phyloP scores from a whole-genome alignment of 1,139 yeast genomes.

The Blastobotrys proliferans region DNA sequence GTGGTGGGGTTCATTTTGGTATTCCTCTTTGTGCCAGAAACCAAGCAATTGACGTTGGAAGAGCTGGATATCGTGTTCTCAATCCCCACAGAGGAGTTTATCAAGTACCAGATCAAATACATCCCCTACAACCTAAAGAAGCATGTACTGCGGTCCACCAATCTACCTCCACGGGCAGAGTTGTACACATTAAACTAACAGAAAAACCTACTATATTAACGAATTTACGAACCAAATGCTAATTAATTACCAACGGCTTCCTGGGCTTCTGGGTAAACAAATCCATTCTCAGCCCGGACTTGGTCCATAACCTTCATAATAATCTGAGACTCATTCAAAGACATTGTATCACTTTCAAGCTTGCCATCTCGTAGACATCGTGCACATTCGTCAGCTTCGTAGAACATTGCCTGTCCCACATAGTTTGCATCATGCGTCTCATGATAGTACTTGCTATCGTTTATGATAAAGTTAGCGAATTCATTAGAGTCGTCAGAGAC shows the following conservation, averaged over 20 bases:
- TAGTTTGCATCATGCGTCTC: constrained; percentile 21
- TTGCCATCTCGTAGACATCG: constrained; percentile 40
- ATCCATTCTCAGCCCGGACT: constrained; percentile 41
- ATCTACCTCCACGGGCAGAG: constrained; percentile 23
- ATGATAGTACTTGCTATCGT: constrained; percentile 9
- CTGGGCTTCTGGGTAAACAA: constrained; percentile 42
- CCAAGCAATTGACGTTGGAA: constrained; percentile 55
- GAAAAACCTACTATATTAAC: neutral
- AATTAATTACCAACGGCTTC: constrained; percentile 22
- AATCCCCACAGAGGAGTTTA: constrained; percentile 34
- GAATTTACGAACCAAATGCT: too few relatives aligned
- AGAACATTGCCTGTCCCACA: constrained; percentile 44
- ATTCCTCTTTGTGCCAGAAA: constrained; percentile 57
- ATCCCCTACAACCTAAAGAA: constrained; percentile 30
- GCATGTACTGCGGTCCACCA: constrained; percentile 22
- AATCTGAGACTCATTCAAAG: constrained; percentile 44
- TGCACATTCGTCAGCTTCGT: constrained; percentile 52
- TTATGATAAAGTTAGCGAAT: constrained; percentile 11
- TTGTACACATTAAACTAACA: constrained; percentile 18
- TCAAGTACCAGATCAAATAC: constrained; percentile 33
- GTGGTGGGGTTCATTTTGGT: constrained; percentile 52
- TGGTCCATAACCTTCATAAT: constrained; percentile 46
- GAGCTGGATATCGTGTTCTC: constrained; percentile 49
- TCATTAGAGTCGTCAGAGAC: constrained; percentile 15
- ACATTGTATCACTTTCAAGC: constrained; percentile 37